Base-by-base conservation (phyloP, 75 land plant genomes). In the Larix kaempferi region DNA sequence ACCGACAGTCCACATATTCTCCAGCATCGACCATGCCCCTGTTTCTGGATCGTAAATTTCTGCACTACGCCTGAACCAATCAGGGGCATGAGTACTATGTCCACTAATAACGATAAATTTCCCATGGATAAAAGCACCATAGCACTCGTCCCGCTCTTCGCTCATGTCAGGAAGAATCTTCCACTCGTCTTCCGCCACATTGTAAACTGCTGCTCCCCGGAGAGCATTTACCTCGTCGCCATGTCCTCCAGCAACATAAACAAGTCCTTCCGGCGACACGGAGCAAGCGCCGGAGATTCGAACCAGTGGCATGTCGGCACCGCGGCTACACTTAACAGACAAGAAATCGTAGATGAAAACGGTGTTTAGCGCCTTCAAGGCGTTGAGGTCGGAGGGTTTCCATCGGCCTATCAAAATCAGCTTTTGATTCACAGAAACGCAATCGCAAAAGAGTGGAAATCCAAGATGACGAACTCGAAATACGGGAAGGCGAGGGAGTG, bases 171-270 rank as follows among this genome's bases (percentile, higher is more conserved):
- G 75, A 76, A 88, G 65, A 79, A 44, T 21, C 19, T 56, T 54
- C 93, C 95, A 93, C 83, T 74, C 80, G 78, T 82, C 90, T 22
- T 0, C 19, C 15, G 3, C 62, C 49, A 78, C 33, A 69, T 84
- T 86, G 80, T 93, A 93, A 12, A 72, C 79, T 81, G 78, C 80
- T 35, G 78, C 92, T 22, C 83, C 80, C 3, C 61, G 57, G 63
- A 89, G 82, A 33, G 93, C 91, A 77, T 85, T 89, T 84, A 89
- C 87, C 35, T 49, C 22, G 49, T 41, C 74, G 77, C 88, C 95
- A 73, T 87, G 88, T 13, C 95, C 95, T 39, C 91, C 95, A 56
- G 93, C 89, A 14, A 91, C 83, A 56, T 74, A 69, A 22, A 93
- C 81, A 1, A 13, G 25, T 14, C 72, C 14, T 3, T 59, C 67